Evolutionary conservation across 2,329 filamentous ascomycete genomes (phyloP), one percentile per base, ranked within the genome.

Genomic region (Diaporthe batatas): DNA sequence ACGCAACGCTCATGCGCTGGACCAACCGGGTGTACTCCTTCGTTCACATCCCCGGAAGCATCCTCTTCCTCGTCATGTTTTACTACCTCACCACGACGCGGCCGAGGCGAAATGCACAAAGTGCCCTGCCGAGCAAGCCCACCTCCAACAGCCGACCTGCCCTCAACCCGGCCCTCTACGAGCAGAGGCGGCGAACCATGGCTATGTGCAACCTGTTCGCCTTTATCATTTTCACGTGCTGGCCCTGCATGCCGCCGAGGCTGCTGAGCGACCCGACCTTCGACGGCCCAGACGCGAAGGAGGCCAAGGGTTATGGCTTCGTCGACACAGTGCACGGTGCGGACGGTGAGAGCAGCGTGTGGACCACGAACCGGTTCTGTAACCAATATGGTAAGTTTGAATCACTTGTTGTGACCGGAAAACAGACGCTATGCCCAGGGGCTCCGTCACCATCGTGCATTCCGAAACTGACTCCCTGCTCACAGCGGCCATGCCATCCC

Each of bases 41-140:
- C 81, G 93, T 94, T 77, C 92, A 94, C 80, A 94, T 94, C 72
- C 92, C 92, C 0, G 92, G 91, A 18, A 94, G 92, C 7, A 94
- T 94, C 76, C 86, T 91, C 57, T 94, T 93, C 78, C 80, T 86
- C 21, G 83, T 87, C 49, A 87, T 89, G 78, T 86, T 94, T 6
- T 94, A 90, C 83, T 93, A 92, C 82, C 88, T 92, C 79, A 93
- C 91, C 59, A 93, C 90, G 32, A 91, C 90, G 10, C 86, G 86
- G 68, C 79, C 78, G 11, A 68, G 74, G 25, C 72, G 74, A 8
- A 73, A 59, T 42, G 47, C 76, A 16, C 75, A 76, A 32, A 67
- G 75, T 12, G 72, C 76, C 23, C 44, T 65, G 14, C 62, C 62
- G 62, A 65, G 29, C 62, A 65, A 65, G 62, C 51, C 62, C 21